A percentile compares a stretch with the other conserved stretches of the same genome.
These are phyloP conservation scores for Corymbia maculata DNA, from an alignment of 345 rosid species.

Conservation along the genomic window DNA sequence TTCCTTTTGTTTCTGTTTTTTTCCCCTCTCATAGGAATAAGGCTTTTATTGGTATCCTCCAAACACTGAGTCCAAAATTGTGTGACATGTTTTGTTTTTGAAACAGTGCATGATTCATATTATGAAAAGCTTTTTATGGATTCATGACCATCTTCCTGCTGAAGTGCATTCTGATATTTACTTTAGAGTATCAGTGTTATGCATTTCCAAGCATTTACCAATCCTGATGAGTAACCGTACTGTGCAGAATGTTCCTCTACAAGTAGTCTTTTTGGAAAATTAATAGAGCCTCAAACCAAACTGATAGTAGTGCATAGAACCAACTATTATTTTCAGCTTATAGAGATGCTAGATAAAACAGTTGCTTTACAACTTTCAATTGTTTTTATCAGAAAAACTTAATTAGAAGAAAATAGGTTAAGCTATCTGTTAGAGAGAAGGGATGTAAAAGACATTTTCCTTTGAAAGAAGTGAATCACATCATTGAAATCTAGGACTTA, in stretches of 20 bases:
- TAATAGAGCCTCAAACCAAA: background rate
- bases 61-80: accelerated
- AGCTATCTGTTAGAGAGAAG: background rate
- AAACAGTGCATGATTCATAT: background rate
- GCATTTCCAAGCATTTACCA: background rate
- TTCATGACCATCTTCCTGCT: background rate
- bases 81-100: background rate
- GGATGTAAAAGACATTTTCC: background rate
- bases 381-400: background rate
- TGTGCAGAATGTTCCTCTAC: accelerated
- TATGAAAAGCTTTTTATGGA: background rate
- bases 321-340: background rate
- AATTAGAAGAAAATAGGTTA: background rate
- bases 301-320: background rate
- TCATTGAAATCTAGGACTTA: background rate
- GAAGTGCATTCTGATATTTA: background rate
- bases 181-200: background rate
- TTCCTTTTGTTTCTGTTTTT: background rate
- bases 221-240: background rate
- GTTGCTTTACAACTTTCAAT: background rate
- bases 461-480: background rate
- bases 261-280: background rate
- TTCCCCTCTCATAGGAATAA: background rate
- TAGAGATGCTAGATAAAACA: background rate
- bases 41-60: background rate